These are phyloP conservation scores for Acanthamoeba lenticulata DNA, from an alignment of 208 protist genomes.

Conservation along the genomic window DNA sequence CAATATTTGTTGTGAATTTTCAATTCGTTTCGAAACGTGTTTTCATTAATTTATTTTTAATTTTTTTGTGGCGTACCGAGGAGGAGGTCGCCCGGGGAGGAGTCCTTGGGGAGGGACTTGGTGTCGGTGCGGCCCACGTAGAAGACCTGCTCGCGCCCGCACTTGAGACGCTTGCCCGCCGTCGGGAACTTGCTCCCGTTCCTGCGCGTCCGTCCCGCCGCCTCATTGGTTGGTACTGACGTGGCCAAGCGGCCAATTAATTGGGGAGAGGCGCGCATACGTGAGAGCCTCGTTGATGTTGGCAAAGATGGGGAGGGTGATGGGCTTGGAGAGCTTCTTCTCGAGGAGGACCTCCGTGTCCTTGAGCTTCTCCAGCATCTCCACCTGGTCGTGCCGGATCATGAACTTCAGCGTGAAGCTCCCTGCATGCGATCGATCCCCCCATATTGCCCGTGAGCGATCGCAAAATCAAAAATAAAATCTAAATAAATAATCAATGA, in stretches of 20 bases:
- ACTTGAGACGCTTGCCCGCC: background rate
- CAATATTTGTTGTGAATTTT: background rate
- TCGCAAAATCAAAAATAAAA: background rate
- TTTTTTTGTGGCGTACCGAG: background rate
- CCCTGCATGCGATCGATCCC: background rate
- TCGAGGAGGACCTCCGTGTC: conserved; percentile 1
- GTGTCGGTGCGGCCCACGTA: background rate
- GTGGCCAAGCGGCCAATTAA: background rate
- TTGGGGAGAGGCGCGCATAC: background rate
- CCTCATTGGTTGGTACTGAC: too few relatives aligned
- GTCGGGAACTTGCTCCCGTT: conserved; percentile 49
- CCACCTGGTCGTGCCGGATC: conserved; percentile 45
- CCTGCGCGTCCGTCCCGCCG: too few relatives aligned
- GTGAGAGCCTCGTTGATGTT: background rate
- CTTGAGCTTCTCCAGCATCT: conserved; percentile 56
- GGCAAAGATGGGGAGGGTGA: background rate
- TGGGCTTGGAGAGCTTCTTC: conserved; percentile 17
- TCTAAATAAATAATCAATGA: background rate
- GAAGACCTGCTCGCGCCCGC: conserved; percentile 11
- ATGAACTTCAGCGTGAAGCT: conserved; percentile 23
- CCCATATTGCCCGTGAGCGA: background rate
- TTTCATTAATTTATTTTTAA: too few relatives aligned
- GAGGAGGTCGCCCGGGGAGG: conserved; percentile 10
- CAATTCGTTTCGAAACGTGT: background rate
- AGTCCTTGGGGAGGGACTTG: conserved; percentile 44